phyloP scores from a whole-genome alignment of 2,329 filamentous ascomycete genomes.

The Talaromyces atroroseus region DNA sequence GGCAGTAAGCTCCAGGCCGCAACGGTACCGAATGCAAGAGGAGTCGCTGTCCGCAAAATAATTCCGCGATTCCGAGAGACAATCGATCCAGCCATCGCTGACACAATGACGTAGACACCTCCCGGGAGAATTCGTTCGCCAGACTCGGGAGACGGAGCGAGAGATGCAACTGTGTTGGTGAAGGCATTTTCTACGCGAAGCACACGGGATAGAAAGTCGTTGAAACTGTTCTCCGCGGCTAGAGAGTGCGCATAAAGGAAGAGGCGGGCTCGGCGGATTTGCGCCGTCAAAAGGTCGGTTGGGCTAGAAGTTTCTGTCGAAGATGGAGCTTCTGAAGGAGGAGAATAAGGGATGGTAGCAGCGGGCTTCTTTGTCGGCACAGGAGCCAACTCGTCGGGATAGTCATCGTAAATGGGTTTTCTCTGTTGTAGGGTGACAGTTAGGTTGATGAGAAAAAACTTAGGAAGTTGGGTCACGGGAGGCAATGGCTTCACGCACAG shows the following conservation, averaged over 20 bases:
- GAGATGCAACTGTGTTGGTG: conserved; percentile 78
- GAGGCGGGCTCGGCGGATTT: conserved; percentile 75
- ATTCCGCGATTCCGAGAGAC: conserved; percentile 82
- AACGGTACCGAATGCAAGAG: conserved; percentile 72
- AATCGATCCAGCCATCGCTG: conserved; percentile 92
- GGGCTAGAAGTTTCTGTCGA: conserved; percentile 57
- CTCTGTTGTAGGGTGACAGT: conserved; percentile 22
- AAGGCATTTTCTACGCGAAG: conserved; percentile 85
- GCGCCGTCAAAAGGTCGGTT: conserved; percentile 78
- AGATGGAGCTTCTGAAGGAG: conserved; percentile 17
- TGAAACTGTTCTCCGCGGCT: conserved; percentile 73
- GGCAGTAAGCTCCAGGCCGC: conserved; percentile 82
- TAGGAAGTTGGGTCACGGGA: background rate
- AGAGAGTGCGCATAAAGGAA: conserved; percentile 72
- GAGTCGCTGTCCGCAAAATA: conserved; percentile 69
- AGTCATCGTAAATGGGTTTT: conserved; percentile 43
- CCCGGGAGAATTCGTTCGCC: conserved; percentile 88
- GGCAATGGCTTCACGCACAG: conserved; percentile 21
- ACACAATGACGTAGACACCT: conserved; percentile 83
- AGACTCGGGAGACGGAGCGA: conserved; percentile 78
- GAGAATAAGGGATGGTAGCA: conserved; percentile 12
- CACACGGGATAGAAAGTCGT: conserved; percentile 71
- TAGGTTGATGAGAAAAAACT: background rate
- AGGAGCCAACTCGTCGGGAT: conserved; percentile 26
- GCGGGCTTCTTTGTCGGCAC: conserved; percentile 21